A percentile compares a stretch with the other conserved stretches of the same genome.
phyloP scores from a whole-genome alignment of 208 protist genomes.

The Leishmania braziliensis region DNA sequence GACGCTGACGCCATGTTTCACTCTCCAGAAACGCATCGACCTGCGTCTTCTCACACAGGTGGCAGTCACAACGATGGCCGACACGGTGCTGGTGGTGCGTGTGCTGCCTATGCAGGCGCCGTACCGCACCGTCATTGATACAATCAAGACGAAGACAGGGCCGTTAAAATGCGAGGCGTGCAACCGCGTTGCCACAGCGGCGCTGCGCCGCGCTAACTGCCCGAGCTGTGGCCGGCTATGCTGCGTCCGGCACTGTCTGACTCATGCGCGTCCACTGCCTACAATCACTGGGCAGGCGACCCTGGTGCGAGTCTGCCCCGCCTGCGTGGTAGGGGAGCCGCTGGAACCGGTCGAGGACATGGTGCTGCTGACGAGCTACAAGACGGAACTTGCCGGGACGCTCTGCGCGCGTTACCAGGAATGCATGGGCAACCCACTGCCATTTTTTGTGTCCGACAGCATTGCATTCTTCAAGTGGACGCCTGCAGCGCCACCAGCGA shows the following conservation, averaged over 20 bases:
- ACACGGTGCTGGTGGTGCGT: conserved; percentile 70
- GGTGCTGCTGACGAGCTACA: conserved; percentile 59
- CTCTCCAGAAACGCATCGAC: conserved; percentile 66
- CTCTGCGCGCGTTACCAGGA: conserved; percentile 58
- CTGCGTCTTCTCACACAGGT: conserved; percentile 67
- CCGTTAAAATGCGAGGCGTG: conserved; percentile 36
- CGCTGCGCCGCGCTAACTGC: conserved; percentile 66
- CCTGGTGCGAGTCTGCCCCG: conserved; percentile 46
- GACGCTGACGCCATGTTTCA: conserved; percentile 20
- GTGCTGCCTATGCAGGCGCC: conserved; percentile 54
- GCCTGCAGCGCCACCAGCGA: conserved; percentile 12
- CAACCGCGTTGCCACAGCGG: conserved; percentile 22
- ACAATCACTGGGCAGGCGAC: conserved; percentile 34
- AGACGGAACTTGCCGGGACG: conserved; percentile 69
- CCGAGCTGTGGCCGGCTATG: conserved; percentile 70
- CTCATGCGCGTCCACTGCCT: conserved; percentile 55
- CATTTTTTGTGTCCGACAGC: conserved; percentile 34
- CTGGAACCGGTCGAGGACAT: conserved; percentile 72
- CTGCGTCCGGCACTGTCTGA: conserved; percentile 58
- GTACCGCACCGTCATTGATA: conserved; percentile 42
- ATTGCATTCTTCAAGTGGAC: conserved; percentile 31
- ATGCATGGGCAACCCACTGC: conserved; percentile 64
- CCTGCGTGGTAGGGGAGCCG: conserved; percentile 59
- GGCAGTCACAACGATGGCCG: conserved; percentile 61
- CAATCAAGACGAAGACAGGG: conserved; percentile 19